phyloP scores from a whole-genome alignment of 768 basidiomycete genomes.

The Naematelia encephala region DNA sequence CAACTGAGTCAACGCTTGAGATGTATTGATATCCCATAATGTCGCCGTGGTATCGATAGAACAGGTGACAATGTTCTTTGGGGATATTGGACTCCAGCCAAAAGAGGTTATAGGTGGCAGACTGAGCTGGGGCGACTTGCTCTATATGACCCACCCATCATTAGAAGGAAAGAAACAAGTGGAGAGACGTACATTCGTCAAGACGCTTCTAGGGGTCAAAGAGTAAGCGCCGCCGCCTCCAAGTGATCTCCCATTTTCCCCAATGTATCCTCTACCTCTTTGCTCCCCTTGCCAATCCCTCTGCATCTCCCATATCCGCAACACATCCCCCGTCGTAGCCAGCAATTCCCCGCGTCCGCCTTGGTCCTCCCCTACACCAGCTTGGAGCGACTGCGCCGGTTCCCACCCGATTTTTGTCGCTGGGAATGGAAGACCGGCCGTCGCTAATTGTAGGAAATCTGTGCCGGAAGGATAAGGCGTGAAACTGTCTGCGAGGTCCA shows the following conservation, averaged over 20 bases:
- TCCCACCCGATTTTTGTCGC: constrained; percentile 93
- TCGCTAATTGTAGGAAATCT: constrained; percentile 81
- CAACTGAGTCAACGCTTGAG: constrained; percentile 90
- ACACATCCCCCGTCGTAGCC: constrained; percentile 88
- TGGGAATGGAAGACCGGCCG: constrained; percentile 83
- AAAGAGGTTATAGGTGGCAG: constrained; percentile 92
- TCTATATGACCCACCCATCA: constrained; percentile 53
- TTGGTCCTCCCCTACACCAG: constrained; percentile 17
- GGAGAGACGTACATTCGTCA: constrained; percentile 39
- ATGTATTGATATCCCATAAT: constrained; percentile 96
- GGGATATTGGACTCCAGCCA: constrained; percentile 93
- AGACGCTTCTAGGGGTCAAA: constrained; percentile 36
- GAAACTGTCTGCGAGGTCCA: constrained; percentile 58
- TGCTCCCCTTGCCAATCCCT: constrained; percentile 61
- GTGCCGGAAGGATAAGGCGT: constrained; percentile 67
- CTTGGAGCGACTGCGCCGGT: constrained; percentile 63
- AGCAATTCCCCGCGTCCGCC: constrained; percentile 66
- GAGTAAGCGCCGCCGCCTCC: constrained; percentile 18
- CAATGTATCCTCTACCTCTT: constrained; percentile 30
- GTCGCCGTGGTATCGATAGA: constrained; percentile 99
- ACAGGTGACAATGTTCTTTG: constrained; percentile 88
- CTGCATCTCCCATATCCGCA: constrained; percentile 86
- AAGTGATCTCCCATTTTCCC: constrained; percentile 31
- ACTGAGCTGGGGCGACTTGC: constrained; percentile 79
- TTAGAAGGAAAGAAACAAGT: neutral